A percentile compares a stretch with the other conserved stretches of the same genome.
Conservation (phyloP, 768 basidiomycete genomes). For the Panus rudis region DNA sequence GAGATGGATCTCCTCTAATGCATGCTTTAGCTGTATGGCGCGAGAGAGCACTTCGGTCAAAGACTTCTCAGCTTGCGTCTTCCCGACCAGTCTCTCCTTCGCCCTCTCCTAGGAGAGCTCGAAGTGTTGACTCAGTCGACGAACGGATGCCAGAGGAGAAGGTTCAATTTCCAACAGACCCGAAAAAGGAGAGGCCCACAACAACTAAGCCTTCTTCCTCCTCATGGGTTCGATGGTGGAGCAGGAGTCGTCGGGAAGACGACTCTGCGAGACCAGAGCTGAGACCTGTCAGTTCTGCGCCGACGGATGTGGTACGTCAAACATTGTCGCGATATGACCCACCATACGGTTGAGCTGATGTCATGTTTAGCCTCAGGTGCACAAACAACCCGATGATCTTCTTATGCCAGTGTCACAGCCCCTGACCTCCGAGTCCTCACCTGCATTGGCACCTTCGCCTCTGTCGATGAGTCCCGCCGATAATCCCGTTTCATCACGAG, state of each 20-base stretch:
- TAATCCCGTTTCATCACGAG: too few relatives aligned
- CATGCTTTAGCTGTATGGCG: conserved; percentile 71
- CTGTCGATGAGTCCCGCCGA: not conserved
- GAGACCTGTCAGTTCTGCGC: conserved; percentile 12
- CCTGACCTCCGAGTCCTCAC: not conserved
- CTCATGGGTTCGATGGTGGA: conserved; percentile 87
- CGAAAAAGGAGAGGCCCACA: not conserved
- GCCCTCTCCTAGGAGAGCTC: conserved; percentile 26
- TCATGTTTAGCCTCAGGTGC: not conserved
- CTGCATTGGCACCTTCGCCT: not conserved
- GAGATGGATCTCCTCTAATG: conserved; percentile 69
- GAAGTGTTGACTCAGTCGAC: conserved; percentile 19
- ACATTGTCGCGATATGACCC: not conserved
- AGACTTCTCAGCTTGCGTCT: conserved; percentile 11
- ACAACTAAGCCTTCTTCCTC: conserved; percentile 38
- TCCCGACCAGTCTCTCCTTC: conserved; percentile 32
- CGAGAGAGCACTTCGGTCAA: conserved; percentile 26
- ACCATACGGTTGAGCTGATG: too few relatives aligned
- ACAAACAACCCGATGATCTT: not conserved
- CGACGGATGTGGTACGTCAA: conserved; percentile 2
- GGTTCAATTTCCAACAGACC: not conserved
- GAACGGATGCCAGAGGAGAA: conserved; percentile 19
- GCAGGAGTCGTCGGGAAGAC: conserved; percentile 35
- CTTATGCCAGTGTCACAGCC: not conserved
- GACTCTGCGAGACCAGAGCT: conserved; percentile 15